These are phyloP conservation scores for Neurospora tetrasperma DNA, from an alignment of 495 filamentous ascomycete genomes.

Conservation along the genomic window DNA sequence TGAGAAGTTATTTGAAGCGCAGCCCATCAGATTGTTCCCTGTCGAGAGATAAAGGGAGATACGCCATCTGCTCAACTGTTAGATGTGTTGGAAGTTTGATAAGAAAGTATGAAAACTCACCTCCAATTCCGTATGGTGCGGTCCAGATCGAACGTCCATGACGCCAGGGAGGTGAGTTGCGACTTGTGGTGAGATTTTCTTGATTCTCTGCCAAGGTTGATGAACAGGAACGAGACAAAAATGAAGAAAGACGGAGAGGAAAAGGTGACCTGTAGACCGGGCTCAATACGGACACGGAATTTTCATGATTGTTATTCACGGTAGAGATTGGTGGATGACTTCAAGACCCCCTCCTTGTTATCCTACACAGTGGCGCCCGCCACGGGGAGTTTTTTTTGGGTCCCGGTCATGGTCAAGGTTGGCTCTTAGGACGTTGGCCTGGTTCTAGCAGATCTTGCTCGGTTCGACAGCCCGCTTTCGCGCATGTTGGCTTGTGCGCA, in stretches of 20 bases:
- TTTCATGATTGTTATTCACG: not conserved
- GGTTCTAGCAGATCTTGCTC: not conserved
- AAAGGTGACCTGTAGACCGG: not conserved
- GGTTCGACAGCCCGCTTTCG: not conserved
- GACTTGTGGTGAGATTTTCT: not conserved
- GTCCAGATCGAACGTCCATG: not conserved
- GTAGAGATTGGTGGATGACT: not conserved
- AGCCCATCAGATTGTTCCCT: not conserved
- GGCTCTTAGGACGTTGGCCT: not conserved
- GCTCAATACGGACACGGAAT: not conserved
- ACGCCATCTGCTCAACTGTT: not conserved
- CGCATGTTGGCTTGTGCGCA: not conserved
- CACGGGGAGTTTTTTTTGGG: not conserved
- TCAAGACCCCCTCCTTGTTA: not conserved
- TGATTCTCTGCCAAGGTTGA: not conserved
- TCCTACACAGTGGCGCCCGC: not conserved
- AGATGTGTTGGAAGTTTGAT: not conserved
- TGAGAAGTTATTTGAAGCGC: not conserved
- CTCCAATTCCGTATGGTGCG: not conserved
- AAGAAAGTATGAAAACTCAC: not conserved
- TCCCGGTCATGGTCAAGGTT: not conserved
- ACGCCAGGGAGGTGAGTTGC: not conserved
- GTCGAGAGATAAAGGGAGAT: not conserved
- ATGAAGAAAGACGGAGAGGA: not conserved
- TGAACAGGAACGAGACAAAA: not conserved